Evolutionary conservation across 768 basidiomycete genomes (phyloP).

Genomic region (Stropharia rugosoannulata): DNA sequence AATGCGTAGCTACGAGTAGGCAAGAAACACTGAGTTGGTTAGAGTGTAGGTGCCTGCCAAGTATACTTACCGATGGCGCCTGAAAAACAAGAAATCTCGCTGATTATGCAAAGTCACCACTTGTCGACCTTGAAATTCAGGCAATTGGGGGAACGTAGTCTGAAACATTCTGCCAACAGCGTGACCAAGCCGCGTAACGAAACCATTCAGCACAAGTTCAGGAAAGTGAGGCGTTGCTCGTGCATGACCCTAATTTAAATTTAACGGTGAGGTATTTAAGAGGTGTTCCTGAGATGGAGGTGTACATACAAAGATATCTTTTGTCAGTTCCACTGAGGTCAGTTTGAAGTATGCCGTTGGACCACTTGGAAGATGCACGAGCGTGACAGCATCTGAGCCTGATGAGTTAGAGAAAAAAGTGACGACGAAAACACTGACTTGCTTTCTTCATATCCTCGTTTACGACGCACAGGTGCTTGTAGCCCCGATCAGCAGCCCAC

Average conservation of each 20-base stretch:
- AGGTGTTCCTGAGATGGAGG: neutral
- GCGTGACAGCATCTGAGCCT: conserved; percentile 81
- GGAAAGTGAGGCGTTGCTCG: conserved; percentile 91
- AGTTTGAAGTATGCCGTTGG: conserved; percentile 97
- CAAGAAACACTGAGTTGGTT: neutral
- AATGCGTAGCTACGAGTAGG: conserved; percentile 78
- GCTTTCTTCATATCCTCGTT: conserved; percentile 96
- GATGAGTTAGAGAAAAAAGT: conserved; percentile 3
- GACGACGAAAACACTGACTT: conserved; percentile 54
- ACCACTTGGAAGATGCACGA: conserved; percentile 87
- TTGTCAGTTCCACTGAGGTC: conserved; percentile 81
- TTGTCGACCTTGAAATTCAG: conserved; percentile 94
- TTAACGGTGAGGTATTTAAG: neutral
- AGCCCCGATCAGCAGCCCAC: conserved; percentile 90
- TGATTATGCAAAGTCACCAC: conserved; percentile 98
- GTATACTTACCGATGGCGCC: conserved; percentile 78
- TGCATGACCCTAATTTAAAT: conserved; percentile 72
- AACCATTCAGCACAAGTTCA: conserved; percentile 92
- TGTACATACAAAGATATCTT: conserved; percentile 75
- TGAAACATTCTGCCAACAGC: conserved; percentile 95
- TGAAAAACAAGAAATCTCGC: conserved; percentile 96
- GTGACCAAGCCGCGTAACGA: conserved; percentile 92
- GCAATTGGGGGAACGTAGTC: conserved; percentile 91
- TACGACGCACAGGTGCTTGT: conserved; percentile 86
- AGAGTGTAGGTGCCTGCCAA: conserved; percentile 4